phyloP scores from a whole-genome alignment of 2,329 filamentous ascomycete genomes.

The Cordyceps militaris region DNA sequence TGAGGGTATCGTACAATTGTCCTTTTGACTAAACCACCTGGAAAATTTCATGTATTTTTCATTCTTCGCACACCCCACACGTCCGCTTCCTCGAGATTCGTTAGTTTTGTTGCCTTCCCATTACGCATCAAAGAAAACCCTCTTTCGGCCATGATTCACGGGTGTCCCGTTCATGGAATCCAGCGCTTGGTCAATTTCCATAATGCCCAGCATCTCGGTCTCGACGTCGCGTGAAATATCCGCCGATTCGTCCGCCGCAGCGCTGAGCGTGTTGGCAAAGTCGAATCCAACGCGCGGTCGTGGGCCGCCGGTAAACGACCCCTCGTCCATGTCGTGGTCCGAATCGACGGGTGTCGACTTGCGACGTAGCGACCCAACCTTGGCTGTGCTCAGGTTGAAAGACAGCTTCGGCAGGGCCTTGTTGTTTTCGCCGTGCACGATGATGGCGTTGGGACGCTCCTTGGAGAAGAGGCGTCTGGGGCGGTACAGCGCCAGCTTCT shows the following conservation, averaged over 20 bases:
- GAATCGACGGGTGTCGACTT: conserved; percentile 24
- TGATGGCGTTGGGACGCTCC: conserved; percentile 44
- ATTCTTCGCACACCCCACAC: conserved; percentile 14
- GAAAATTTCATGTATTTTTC: conserved; percentile 17
- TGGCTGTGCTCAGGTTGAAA: conserved; percentile 45
- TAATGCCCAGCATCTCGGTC: conserved; percentile 56
- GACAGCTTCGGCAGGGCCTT: conserved; percentile 30
- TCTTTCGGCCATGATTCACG: conserved; percentile 41
- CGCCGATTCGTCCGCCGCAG: conserved; percentile 45
- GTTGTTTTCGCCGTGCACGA: conserved; percentile 43
- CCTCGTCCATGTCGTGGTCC: conserved; percentile 16
- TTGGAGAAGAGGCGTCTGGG: conserved; percentile 30
- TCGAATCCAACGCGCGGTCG: conserved; percentile 36
- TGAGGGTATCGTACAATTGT: conserved; percentile 36
- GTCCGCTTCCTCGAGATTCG: conserved; percentile 16
- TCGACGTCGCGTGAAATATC: conserved; percentile 50
- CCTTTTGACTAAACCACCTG: conserved; percentile 3
- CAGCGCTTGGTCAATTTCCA: conserved; percentile 57
- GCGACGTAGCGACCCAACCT: conserved; percentile 30
- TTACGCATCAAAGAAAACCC: conserved; percentile 43
- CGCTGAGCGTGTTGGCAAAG: conserved; percentile 44
- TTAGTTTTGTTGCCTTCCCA: conserved; percentile 16
- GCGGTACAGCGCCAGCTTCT: conserved; percentile 34
- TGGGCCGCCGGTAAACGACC: conserved; percentile 20
- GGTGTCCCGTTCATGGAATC: conserved; percentile 46